These are phyloP conservation scores for Cinchona pubescens DNA, from an alignment of 257 asterid species.

Conservation along the genomic window DNA sequence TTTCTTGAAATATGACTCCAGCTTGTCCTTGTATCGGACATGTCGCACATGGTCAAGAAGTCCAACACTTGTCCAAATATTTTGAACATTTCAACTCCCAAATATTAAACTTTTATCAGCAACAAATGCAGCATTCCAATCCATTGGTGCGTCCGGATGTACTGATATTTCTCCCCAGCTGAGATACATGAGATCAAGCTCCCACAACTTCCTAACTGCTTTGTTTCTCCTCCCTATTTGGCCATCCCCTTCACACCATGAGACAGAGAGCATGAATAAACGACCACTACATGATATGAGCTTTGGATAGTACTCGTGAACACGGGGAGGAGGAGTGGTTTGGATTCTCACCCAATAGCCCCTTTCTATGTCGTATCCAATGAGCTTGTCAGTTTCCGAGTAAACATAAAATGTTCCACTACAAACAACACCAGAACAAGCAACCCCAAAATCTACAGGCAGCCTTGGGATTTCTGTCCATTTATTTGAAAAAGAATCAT, in stretches of 20 bases:
- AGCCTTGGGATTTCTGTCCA: constrained; percentile 87
- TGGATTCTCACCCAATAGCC: constrained; percentile 83
- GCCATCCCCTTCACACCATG: constrained; percentile 98
- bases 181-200: constrained; percentile 54
- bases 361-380: constrained; percentile 70
- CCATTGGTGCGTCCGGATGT: constrained; percentile 99
- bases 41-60: constrained; percentile 66
- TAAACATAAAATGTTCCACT: constrained; percentile 58
- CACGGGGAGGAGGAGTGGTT: constrained; percentile 69
- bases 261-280: constrained; percentile 74
- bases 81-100: constrained; percentile 97
- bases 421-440: constrained; percentile 82
- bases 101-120: constrained; percentile 59
- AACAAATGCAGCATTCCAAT: constrained; percentile 91
- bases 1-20: constrained; percentile 86
- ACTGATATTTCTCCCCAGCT: constrained; percentile 61
- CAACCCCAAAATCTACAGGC: constrained; percentile 75
- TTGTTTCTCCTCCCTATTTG: constrained; percentile 91
- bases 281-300: constrained; percentile 61
- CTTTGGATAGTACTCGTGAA: constrained; percentile 84
- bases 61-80: constrained; percentile 94
- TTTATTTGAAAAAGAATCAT: constrained; percentile 68
- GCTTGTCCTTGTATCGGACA: constrained; percentile 27
- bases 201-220: constrained; percentile 94
- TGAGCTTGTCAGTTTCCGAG: constrained; percentile 81